Evolutionary conservation across 805 yeast genomes (phyloP), one percentile per base, ranked within the genome.

Genomic region (Yarrowia sp.): DNA sequence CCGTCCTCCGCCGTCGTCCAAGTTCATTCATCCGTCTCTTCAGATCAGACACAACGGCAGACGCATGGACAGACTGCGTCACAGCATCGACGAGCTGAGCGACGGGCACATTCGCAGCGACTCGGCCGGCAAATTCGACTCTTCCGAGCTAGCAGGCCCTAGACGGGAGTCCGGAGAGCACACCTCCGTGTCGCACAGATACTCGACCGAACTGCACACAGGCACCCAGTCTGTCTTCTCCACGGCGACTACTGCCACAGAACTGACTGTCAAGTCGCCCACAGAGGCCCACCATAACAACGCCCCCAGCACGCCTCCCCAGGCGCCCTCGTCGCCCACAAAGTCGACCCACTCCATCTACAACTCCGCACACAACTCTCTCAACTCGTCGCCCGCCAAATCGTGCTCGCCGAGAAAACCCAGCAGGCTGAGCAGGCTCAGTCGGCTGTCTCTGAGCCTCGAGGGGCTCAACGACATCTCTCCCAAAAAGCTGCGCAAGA

Each of bases 401-500:
- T 51, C 58, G 29, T 31, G 38, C 19, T 47, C 55, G 12, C 58
- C 58, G 0, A 25, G 36, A 3, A 55, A 55, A 55, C 47, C 47
- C 36, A 27, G 47, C 27, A 12, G 61, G 18, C 22, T 55, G 38
- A 38, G 61, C 46, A 36, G 61, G 29, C 61, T 55, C 29, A 38
- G 61, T 19, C 46, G 47, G 13, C 14, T 55, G 16, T 55, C 61
- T 1, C n/a, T 55, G 8, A 18, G 29, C 9, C 29, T 55, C 22
- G 61, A 55, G 14, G 61, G 47, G 4, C 36, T 55, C 27, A 27
- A 38, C 29, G 61, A 55, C 21, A 29, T 55, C 19, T 25, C 61
- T 9, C 61, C 61, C 8, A 55, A 38, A 25, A 55, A 55, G 16
- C 38, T 55, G 61, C 35, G 61, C 9, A 55, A 55, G 13, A 39